Percentiles rank a stretch among this genome's conserved stretches.
Evolutionary conservation across 1,284 basidiomycete genomes (phyloP).

Genomic region (Bjerkandera adusta): DNA sequence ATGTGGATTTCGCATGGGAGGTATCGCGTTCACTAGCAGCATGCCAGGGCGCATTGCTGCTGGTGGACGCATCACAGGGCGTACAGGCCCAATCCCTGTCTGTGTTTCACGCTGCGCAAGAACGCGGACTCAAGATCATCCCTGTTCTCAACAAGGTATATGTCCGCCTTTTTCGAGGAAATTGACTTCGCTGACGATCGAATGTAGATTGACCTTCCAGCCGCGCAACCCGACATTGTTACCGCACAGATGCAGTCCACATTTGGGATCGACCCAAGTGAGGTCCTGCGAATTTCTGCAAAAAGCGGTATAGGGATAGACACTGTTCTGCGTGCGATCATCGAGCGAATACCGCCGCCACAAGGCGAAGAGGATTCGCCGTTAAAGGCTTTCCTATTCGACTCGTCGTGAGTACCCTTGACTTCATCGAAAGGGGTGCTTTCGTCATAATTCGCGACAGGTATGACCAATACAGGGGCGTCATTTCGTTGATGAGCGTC

Average conservation of each 20-base stretch:
- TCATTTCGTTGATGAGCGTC: constrained; percentile 91
- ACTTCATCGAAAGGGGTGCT: constrained; percentile 3
- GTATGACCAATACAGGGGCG: constrained; percentile 95
- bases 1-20: constrained; percentile 97
- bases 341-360: constrained; percentile 83
- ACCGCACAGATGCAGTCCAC: constrained; percentile 79
- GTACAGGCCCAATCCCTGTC: constrained; percentile 98
- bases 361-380: constrained; percentile 48
- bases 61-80: constrained; percentile 95
- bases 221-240: constrained; percentile 80
- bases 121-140: constrained; percentile 82
- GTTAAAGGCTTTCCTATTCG: constrained; percentile 89
- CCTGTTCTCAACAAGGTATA: constrained; percentile 93
- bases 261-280: constrained; percentile 73
- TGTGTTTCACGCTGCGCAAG: constrained; percentile 87
- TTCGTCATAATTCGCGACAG: constrained; percentile 39
- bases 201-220: constrained; percentile 81
- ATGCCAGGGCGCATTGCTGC: constrained; percentile 89
- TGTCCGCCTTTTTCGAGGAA: neutral
- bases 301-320: constrained; percentile 89
- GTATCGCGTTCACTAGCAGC: constrained; percentile 91
- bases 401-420: constrained; percentile 69
- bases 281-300: constrained; percentile 82
- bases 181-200: neutral
- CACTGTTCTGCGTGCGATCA: constrained; percentile 74